Evolutionary conservation across 441 rosid species (phyloP).

Genomic region (Rhodomyrtus psidioides): DNA sequence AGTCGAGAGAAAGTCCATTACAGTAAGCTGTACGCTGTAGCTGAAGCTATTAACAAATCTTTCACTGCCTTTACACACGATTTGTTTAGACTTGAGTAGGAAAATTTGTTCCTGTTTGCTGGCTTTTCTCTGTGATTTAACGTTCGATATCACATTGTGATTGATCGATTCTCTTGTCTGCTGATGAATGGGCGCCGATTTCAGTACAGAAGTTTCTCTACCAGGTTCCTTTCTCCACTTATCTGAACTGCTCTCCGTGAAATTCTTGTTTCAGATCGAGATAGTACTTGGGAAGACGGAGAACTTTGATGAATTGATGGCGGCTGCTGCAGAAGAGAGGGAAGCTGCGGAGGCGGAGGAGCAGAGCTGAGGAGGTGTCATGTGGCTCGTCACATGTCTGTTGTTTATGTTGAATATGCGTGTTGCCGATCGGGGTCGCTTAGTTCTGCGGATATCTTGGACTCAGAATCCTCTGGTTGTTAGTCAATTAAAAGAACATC

Average conservation of each 20-base stretch:
- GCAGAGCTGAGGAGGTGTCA: constrained; percentile 21
- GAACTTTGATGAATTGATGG: constrained; percentile 70
- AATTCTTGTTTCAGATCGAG: constrained; percentile 34
- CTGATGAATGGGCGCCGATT: background rate
- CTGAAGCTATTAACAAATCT: background rate
- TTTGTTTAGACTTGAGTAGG: background rate
- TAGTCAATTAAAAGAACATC: background rate
- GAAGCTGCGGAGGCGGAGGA: constrained; percentile 23
- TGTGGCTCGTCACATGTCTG: background rate
- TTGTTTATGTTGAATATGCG: background rate
- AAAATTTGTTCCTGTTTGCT: background rate
- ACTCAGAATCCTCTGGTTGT: background rate
- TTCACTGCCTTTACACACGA: background rate
- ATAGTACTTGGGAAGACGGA: constrained; percentile 52
- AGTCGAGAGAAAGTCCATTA: background rate
- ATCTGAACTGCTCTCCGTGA: background rate
- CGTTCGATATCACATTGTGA: background rate
- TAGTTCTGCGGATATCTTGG: background rate
- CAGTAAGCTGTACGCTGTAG: background rate
- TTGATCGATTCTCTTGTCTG: background rate
- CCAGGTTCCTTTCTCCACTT: background rate
- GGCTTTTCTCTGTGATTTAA: background rate
- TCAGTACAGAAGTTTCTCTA: background rate
- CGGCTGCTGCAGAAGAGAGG: constrained; percentile 57
- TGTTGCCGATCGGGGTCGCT: background rate